phyloP scores from a whole-genome alignment of 2,329 filamentous ascomycete genomes.

The Penicillium sp. region DNA sequence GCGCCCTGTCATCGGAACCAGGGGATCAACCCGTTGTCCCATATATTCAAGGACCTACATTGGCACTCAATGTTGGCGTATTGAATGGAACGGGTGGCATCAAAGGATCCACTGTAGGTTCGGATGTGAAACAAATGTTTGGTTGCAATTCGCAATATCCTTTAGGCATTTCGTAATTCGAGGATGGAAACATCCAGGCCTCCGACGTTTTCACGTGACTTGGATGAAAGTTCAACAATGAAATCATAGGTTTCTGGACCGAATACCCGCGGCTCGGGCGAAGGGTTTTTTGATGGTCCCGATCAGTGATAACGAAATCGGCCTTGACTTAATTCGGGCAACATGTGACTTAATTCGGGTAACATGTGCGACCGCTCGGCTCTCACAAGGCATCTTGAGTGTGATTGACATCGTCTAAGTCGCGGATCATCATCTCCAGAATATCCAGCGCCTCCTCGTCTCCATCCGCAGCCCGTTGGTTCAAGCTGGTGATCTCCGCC shows the following conservation, averaged over 20 bases:
- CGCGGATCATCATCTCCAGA: conserved; percentile 32
- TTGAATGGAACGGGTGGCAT: not conserved
- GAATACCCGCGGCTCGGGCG: not conserved
- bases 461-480: conserved; percentile 37
- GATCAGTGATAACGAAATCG: not conserved
- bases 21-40: not conserved
- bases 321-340: no score
- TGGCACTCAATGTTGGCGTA: not conserved
- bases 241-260: not conserved
- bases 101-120: not conserved
- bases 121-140: not conserved
- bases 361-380: no score
- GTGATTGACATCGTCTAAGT: not conserved
- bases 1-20: not conserved
- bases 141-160: not conserved
- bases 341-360: no score
- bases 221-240: not conserved
- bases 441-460: conserved; percentile 36
- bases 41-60: not conserved
- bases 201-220: not conserved
- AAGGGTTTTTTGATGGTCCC: not conserved
- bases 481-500: conserved; percentile 37
- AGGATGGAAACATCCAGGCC: not conserved
- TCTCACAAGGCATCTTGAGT: not conserved
- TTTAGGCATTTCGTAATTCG: not conserved